Evolutionary conservation across 1,139 yeast species (phyloP).

Genomic region (Trichomonascaceae sp.): DNA sequence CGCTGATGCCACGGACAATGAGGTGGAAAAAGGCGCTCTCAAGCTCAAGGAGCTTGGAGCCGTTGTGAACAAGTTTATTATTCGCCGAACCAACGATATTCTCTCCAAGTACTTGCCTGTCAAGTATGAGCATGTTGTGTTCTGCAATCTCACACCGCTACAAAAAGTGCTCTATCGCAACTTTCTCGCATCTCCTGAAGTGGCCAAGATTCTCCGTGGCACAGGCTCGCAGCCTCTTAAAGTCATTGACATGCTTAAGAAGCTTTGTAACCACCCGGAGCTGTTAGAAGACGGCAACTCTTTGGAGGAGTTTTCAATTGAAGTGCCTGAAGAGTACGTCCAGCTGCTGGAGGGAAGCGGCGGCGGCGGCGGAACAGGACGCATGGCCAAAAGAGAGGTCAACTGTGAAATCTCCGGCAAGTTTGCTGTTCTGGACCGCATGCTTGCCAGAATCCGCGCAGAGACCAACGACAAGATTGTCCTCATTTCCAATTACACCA

Average conservation of each 20-base stretch:
- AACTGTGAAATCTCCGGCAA: constrained; percentile 46
- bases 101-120: constrained; percentile 87
- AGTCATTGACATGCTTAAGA: constrained; percentile 80
- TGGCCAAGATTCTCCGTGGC: constrained; percentile 56
- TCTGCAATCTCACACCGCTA: constrained; percentile 70
- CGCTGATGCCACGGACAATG: constrained; percentile 77
- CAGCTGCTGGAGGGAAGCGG: constrained; percentile 31
- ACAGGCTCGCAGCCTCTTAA: constrained; percentile 73
- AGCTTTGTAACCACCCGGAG: constrained; percentile 90
- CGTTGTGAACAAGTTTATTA: constrained; percentile 78
- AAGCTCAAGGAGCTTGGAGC: constrained; percentile 61
- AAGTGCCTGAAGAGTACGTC: constrained; percentile 63
- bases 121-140: constrained; percentile 90
- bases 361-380: constrained; percentile 26
- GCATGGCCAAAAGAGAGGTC: constrained; percentile 35
- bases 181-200: constrained; percentile 72
- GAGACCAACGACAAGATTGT: constrained; percentile 94
- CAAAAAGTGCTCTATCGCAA: constrained; percentile 61
- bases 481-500: constrained; percentile 85
- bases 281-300: constrained; percentile 67
- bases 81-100: constrained; percentile 90
- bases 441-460: constrained; percentile 56
- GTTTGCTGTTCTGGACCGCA: constrained; percentile 47
- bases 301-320: constrained; percentile 30
- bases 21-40: constrained; percentile 54